Percentiles rank a stretch among this genome's conserved stretches.
Evolutionary conservation across 2,329 filamentous ascomycete species (phyloP).

Genomic region (Colletotrichum tropicicola): DNA sequence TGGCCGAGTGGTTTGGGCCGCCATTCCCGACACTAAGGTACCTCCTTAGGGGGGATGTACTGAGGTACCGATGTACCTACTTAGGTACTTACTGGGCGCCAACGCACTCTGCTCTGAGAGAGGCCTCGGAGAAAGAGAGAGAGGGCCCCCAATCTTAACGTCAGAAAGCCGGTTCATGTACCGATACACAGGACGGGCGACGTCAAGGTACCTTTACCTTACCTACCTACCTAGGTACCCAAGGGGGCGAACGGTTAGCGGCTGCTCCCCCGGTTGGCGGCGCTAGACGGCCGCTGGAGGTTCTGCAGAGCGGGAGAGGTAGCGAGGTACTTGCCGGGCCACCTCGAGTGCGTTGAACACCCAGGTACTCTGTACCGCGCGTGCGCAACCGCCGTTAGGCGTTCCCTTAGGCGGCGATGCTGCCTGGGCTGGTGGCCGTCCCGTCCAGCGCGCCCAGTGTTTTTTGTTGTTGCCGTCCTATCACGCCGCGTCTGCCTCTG

Average conservation of each 20-base stretch:
- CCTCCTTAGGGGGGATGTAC: too few species aligned
- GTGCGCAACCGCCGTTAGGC: conserved; percentile 6
- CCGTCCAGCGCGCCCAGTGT: not conserved
- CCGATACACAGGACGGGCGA: not conserved
- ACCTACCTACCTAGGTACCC: not conserved
- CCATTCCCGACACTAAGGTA: conserved; percentile 25
- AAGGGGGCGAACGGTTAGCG: conserved; percentile 13
- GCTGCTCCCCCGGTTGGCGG: conserved; percentile 12
- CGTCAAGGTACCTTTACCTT: not conserved
- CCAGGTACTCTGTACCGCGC: not conserved
- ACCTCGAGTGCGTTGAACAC: not conserved
- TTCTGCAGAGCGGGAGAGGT: not conserved
- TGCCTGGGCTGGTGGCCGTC: conserved; percentile 13
- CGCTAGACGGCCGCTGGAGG: not conserved
- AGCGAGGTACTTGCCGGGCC: not conserved
- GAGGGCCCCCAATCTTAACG: not conserved
- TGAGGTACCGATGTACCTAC: not conserved
- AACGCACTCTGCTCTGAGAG: too few species aligned
- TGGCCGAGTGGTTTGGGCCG: conserved; percentile 15
- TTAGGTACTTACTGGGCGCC: not conserved
- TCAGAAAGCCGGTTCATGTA: not conserved
- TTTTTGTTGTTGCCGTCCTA: conserved; percentile 5
- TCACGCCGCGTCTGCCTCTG: conserved; percentile 7
- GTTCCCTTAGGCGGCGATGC: conserved; percentile 26
- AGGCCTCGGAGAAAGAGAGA: not conserved